These are phyloP conservation scores for barley (Hordeum vulgare) DNA, from an alignment of 176 grass and related monocot genomes.

Conservation along the genomic window DNA sequence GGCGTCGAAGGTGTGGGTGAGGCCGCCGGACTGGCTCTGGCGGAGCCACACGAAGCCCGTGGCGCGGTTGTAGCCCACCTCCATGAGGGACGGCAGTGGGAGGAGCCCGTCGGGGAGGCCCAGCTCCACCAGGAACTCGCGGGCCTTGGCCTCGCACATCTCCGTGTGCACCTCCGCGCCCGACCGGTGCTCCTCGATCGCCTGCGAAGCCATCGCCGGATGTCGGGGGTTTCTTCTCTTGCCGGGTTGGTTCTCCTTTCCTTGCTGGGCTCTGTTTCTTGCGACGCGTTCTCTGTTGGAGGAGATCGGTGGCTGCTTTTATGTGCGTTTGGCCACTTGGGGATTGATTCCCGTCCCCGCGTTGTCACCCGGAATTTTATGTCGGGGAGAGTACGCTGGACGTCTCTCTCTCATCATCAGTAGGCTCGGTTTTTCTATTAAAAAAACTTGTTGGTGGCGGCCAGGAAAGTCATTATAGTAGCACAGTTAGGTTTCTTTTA, in stretches of 20 bases:
- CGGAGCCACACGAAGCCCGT: constrained; percentile 59
- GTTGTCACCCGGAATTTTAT: background rate
- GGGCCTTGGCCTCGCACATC: constrained; percentile 31
- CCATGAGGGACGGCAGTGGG: constrained; percentile 36
- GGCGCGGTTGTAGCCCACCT: constrained; percentile 51
- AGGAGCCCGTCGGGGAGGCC: constrained; percentile 54
- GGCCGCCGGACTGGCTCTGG: constrained; percentile 30
- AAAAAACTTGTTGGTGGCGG: no score
- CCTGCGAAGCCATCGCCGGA: constrained; percentile 38
- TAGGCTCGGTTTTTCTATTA: background rate
- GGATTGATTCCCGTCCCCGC: background rate
- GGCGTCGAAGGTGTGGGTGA: constrained; percentile 50
- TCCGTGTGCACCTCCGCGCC: constrained; percentile 54
- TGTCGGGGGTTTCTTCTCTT: background rate
- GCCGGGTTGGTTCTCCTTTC: background rate
- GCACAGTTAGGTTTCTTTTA: no score
- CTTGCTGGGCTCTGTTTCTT: background rate
- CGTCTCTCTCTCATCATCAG: background rate
- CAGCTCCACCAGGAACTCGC: constrained; percentile 48
- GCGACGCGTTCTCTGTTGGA: background rate
- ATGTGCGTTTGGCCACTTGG: background rate
- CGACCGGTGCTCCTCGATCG: constrained; percentile 38
- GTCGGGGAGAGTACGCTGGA: background rate
- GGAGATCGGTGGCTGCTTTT: background rate
- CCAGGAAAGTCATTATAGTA: no score